Evolutionary conservation across 106 monocot species (phyloP).

Genomic region (Posidonia australis): DNA sequence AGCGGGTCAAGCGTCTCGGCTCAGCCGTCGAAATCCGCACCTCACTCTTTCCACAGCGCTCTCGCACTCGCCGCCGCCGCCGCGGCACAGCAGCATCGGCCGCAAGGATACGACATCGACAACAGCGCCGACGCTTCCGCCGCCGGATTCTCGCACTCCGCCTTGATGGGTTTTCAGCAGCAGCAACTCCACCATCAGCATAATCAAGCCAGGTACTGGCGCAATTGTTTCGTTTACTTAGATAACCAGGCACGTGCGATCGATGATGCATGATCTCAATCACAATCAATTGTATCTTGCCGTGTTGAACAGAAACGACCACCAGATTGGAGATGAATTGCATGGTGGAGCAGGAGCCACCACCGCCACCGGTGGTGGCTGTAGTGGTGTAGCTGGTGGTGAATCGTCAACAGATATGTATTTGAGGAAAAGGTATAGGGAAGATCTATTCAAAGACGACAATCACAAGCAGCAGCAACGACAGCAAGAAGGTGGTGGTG

Average conservation of each 20-base stretch:
- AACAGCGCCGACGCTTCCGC: background rate
- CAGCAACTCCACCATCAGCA: conserved; percentile 30
- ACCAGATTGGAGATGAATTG: conserved; percentile 14
- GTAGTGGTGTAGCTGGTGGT: too few relatives aligned
- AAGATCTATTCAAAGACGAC: conserved; percentile 78
- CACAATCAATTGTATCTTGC: too few relatives aligned
- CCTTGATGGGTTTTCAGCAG: conserved; percentile 42
- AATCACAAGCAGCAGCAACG: conserved; percentile 12
- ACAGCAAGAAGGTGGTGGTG: conserved; percentile 9
- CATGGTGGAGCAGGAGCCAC: conserved; percentile 1
- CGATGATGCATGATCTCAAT: too few relatives aligned
- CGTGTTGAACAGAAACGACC: background rate
- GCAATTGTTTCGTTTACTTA: background rate
- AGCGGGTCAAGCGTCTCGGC: conserved; percentile 33
- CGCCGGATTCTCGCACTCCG: conserved; percentile 1
- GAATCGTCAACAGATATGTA: conserved; percentile 33
- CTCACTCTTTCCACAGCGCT: conserved; percentile 31
- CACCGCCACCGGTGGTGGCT: conserved; percentile 7
- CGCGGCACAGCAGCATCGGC: conserved; percentile 21
- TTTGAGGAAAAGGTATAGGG: conserved; percentile 64
- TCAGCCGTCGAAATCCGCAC: conserved; percentile 25
- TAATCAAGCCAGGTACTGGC: background rate
- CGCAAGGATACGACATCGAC: conserved; percentile 5
- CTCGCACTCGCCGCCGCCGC: conserved; percentile 28
- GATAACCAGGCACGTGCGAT: too few relatives aligned